Base-by-base conservation (phyloP, 306 rosid species). In the Hylodesmum podocarpum region DNA sequence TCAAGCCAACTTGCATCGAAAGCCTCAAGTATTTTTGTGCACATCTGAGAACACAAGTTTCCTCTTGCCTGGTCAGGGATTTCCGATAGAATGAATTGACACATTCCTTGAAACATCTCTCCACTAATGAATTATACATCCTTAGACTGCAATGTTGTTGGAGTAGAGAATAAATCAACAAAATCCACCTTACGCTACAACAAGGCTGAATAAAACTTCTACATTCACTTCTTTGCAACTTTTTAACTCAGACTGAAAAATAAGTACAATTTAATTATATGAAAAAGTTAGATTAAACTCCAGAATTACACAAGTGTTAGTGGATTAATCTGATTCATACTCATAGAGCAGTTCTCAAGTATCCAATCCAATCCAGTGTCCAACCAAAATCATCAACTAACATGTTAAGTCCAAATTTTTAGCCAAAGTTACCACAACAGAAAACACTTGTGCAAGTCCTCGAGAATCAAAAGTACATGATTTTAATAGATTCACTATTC, bases 81-180 rank as follows among this genome's bases (percentile, higher is more conserved):
- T 71, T 69, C 58, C 85, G 83, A 44, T 84, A 73, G 74, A 84
- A 81, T 51, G 83, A 25, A 81, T 53, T 4, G 49, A 84, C 81
- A 50, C 88, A 84, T 31, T 84, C 82, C 25, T 55, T 73, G 82
- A 84, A 84, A 44, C 88, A 84, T 73, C 13, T 67, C 54, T 84
- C 88, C 43, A 77, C 88, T 81, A 84, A 25, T 28, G 88, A 34
- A 77, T 84, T 84, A 61, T 84, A 84, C 78, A 73, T 73, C 88
- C 75, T 84, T 41, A 84, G 72, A 73, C 88, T 81, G 88, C 74
- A 81, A 61, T 84, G 57, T 76, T 64, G 73, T 59, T 80, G 70
- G 31, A 77, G 62, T 27, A 78, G 24, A 67, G 21, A 66, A 58
- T 39, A 66, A 39, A 72, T 84, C 80, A 80, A 44, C 36, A 66